phyloP scores from a whole-genome alignment of 352 stramenopile species.

The Hyphochytrium catenoides region DNA sequence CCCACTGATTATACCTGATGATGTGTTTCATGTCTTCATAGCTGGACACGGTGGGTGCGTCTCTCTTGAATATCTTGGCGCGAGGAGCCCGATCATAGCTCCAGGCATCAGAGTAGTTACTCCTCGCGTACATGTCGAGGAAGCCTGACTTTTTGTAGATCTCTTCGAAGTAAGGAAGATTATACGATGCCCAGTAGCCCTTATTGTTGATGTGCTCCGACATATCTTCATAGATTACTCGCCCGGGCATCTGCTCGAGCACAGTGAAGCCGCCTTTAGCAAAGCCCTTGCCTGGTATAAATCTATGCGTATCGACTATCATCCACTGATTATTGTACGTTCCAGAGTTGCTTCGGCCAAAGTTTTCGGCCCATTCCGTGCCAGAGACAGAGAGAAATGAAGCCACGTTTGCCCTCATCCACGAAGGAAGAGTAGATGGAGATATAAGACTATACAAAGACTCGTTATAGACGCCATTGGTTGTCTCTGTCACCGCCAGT shows the following conservation, averaged over 20 bases:
- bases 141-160: constrained; percentile 34
- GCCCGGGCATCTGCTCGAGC: constrained; percentile 37
- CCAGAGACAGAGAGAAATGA: constrained; percentile 21
- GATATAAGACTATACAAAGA: constrained; percentile 22
- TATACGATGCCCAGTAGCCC: constrained; percentile 51
- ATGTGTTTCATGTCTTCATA: constrained; percentile 28
- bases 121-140: constrained; percentile 12
- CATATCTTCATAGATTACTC: constrained; percentile 24
- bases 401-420: constrained; percentile 26
- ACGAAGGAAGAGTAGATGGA: constrained; percentile 26
- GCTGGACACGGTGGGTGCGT: constrained; percentile 17
- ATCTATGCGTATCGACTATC: constrained; percentile 34
- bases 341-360: constrained; percentile 30
- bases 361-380: constrained; percentile 18
- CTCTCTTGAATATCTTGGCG: constrained; percentile 24
- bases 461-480: constrained; percentile 28
- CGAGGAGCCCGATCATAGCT: constrained; percentile 19
- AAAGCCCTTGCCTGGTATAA: constrained; percentile 18
- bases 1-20: constrained; percentile 31
- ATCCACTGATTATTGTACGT: constrained; percentile 67
- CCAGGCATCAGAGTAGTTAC: constrained; percentile 16
- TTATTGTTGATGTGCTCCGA: constrained; percentile 19
- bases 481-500: constrained; percentile 33
- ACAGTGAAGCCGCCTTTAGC: constrained; percentile 20
- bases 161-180: constrained; percentile 38